Base-by-base conservation (phyloP, 2,329 filamentous ascomycete species). In the Talaromyces sp. region DNA sequence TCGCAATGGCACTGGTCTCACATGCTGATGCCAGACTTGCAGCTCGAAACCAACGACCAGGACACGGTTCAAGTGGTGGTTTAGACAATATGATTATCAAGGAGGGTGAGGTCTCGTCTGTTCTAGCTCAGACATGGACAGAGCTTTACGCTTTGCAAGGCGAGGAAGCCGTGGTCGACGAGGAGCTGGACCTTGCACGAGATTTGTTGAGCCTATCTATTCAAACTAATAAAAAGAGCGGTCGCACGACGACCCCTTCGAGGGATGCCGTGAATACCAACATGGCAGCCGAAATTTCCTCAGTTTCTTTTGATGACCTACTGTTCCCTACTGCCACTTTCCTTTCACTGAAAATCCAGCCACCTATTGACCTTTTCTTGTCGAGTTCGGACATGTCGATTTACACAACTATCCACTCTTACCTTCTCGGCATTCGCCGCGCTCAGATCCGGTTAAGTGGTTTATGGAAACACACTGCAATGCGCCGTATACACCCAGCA, bases 361-460 rank as follows among this genome's bases (percentile, higher is more conserved):
- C 96, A 9, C 93, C 95, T 0, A 77, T 98, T 5, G 93, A 98
- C 70, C 83, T 99, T 31, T 96, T 98, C 68, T 84, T 98, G 29
- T 86, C 89, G 11, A 80, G 84, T 4, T 81, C 86, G 0, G 93
- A 98, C 68, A 77, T 96, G 11, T 84, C 89, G 55, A 84, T 85
- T 0, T 99, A 98, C 74, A 89, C 91, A 0, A 82, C 83, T n/a
- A 88, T 97, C 63, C 92, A 96, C 72, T 84, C 91, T 1, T 98
- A 97, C 67, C 83, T 99, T 0, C 79, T 97, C 10, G 89, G 91
- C 0, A 87, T 98, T 64, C 88, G 91, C 57, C 86, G 93, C 61
- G 90, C 92, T 3, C 92, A 97, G 71, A 85, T 96, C 17, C 88
- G 90, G 41, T 81, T 98, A 1, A 89, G 90, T 0, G 86, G 90